Conservation (phyloP, 176 grass and related monocot species). For the Cocos nucifera region DNA sequence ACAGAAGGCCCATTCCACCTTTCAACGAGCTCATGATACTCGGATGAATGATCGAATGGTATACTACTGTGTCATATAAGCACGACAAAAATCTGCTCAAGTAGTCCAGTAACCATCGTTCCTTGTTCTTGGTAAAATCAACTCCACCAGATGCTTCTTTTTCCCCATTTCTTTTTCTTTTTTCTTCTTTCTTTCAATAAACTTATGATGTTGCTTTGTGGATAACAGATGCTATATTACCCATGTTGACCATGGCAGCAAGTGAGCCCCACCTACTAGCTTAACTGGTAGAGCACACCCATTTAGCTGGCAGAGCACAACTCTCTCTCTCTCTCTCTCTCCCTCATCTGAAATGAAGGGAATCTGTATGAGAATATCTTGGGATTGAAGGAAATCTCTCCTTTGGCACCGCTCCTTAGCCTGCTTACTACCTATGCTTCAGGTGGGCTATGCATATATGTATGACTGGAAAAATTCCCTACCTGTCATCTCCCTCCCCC, state of each 20-base stretch:
- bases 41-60: neutral
- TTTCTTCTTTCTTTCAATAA: neutral
- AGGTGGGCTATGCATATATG: neutral
- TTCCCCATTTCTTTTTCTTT: neutral
- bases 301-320: neutral
- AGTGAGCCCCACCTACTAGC: neutral
- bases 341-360: conserved; percentile 3
- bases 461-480: neutral
- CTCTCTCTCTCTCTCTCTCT: conserved; percentile 3
- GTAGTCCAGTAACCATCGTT: neutral
- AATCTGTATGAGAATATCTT: neutral
- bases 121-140: neutral
- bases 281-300: conserved; percentile 18
- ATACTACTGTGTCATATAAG: neutral
- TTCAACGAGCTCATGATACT: conserved; percentile 24
- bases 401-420: neutral
- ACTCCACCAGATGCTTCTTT: neutral
- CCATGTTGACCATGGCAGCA: conserved; percentile 23
- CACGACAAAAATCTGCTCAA: neutral
- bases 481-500: conserved; percentile 15
- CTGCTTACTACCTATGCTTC: neutral
- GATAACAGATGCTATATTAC: conserved; percentile 21
- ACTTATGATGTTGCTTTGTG: neutral
- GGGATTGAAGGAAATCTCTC: conserved; percentile 2
- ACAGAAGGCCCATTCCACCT: conserved; percentile 10